Base-by-base conservation (phyloP, 306 rosid species). In the Carpinus fangiana region DNA sequence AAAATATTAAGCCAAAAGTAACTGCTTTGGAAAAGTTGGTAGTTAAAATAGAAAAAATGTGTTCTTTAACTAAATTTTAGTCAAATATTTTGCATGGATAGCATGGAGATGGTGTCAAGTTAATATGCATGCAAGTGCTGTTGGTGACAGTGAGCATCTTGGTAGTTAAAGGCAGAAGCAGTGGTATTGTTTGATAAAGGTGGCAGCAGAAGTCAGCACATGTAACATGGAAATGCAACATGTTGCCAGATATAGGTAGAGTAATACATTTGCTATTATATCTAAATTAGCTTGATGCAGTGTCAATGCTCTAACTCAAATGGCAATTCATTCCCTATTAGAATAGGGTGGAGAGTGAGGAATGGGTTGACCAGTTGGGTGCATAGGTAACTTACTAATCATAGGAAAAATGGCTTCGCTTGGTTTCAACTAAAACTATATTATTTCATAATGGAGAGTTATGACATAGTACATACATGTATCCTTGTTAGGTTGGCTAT, bases 171-270 rank as follows among this genome's bases (percentile, higher is more conserved):
- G 34, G 47, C 46, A 16, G 70, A 12, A 36, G 21, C 70, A 64
- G 38, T 28, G 46, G 70, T 62, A 41, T 64, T 34, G 21, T 20
- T 64, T 60, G 13, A 7, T 34, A 3, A 34, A 64, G 47, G 43
- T 64, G 47, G 70, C 41, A 64, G 70, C 7, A 64, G 70, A 59
- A 59, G 66, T 59, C 66, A 23, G 66, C 36, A 59, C 14, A 59
- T 59, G 66, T 2, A 21, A 23, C 66, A 59, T 20, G 66, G 38
- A 20, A 53, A 6, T 0, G 66, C 17, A 0, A 59, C 38, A 23
- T 12, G 34, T 26, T 23, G 38, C 38, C 16, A 3, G 38, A 23
- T 21, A 13, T 23, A 59, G 66, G 66, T 23, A 31, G 18, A 62
- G 45, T 8, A 34, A 31, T 4, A 62, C 31, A 13, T 31, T 31